A percentile compares a stretch with the other conserved stretches of the same genome.
These are phyloP conservation scores for Geranium brycei DNA, from an alignment of 345 rosid genomes.

Conservation along the genomic window DNA sequence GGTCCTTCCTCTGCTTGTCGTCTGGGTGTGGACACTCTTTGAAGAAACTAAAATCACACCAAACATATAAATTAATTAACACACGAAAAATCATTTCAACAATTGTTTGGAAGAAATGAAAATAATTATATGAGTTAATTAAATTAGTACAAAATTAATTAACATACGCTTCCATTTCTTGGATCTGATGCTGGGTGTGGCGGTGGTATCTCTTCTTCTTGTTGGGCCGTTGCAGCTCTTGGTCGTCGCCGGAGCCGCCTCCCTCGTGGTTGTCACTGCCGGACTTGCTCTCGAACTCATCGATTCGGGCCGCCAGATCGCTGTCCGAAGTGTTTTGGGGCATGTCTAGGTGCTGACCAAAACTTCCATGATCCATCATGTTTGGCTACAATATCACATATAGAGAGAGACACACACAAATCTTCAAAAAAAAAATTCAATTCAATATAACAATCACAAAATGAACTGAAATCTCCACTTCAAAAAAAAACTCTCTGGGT, in stretches of 20 bases:
- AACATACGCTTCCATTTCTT: constrained; percentile 90
- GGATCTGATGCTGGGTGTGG: constrained; percentile 97
- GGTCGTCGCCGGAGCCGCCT: constrained; percentile 62
- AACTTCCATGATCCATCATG: constrained; percentile 38
- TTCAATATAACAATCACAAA: too few relatives aligned
- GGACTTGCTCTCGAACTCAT: constrained; percentile 64
- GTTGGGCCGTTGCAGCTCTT: constrained; percentile 51
- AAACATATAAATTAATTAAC: too few relatives aligned
- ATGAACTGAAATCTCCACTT: too few relatives aligned
- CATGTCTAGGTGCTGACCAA: constrained; percentile 38
- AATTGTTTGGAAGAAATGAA: neutral
- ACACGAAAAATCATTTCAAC: too few relatives aligned
- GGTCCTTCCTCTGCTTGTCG: constrained; percentile 71
- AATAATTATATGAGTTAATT: too few relatives aligned
- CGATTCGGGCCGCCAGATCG: constrained; percentile 28
- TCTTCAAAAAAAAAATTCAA: too few relatives aligned
- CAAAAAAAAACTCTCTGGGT: too few relatives aligned
- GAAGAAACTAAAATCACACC: constrained; percentile 35
- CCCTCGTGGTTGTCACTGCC: constrained; percentile 93
- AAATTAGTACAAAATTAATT: neutral
- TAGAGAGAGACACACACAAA: neutral
- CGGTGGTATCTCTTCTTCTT: constrained; percentile 93
- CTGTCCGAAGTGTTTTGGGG: constrained; percentile 32
- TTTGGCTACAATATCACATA: constrained; percentile 24
- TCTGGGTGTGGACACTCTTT: constrained; percentile 98